Conservation (phyloP, 140 eudicot genomes). For the Flaveria floridana region DNA sequence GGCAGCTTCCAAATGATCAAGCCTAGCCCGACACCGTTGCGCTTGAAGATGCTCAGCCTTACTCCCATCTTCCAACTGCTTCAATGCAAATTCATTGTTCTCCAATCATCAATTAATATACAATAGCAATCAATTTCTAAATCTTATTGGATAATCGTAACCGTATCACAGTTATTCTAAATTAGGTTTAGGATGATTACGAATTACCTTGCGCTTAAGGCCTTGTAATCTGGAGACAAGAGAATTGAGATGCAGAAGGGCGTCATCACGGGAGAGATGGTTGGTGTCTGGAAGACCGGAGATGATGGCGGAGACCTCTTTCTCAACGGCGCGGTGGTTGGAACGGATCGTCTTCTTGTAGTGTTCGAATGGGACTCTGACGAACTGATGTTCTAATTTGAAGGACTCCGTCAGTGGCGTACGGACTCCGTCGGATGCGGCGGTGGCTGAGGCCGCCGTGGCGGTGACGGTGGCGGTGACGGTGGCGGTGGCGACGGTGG, state of each 20-base stretch:
- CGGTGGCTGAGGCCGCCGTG: constrained; percentile 21
- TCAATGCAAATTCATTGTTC: neutral
- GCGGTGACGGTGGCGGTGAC: constrained; percentile 25
- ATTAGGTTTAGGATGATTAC: constrained; percentile 27
- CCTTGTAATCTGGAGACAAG: constrained; percentile 95
- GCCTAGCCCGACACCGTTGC: constrained; percentile 72
- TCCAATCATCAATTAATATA: neutral
- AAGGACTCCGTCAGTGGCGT: constrained; percentile 61
- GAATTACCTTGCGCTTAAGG: constrained; percentile 74
- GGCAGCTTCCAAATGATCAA: constrained; percentile 84
- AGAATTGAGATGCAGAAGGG: constrained; percentile 68
- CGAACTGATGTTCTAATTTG: constrained; percentile 80
- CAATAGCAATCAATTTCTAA: neutral
- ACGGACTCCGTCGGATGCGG: constrained; percentile 34
- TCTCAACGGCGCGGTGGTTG: constrained; percentile 81
- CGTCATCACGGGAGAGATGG: constrained; percentile 54
- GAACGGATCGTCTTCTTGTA: constrained; percentile 93
- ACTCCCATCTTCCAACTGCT: constrained; percentile 92
- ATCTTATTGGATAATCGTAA: neutral
- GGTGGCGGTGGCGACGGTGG: constrained; percentile 35
- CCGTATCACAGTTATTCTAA: neutral
- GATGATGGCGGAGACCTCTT: constrained; percentile 79
- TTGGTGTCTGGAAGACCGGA: constrained; percentile 53
- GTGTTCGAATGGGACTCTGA: constrained; percentile 91
- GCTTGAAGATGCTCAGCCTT: constrained; percentile 76